Evolutionary conservation across 1,284 basidiomycete species (phyloP).

Genomic region (Anthracocystis setariae): DNA sequence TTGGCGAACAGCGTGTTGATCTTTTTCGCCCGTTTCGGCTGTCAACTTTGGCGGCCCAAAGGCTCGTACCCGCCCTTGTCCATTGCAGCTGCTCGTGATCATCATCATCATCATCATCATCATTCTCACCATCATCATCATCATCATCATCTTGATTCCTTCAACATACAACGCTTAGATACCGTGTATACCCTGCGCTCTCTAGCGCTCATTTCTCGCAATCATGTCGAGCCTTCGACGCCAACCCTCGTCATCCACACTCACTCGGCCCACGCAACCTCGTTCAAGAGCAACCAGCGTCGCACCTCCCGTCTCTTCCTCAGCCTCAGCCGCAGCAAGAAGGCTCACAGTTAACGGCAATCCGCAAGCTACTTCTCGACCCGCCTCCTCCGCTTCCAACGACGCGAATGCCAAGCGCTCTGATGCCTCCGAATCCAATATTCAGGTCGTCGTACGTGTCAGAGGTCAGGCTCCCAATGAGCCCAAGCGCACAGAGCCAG

Average conservation of each 20-base stretch:
- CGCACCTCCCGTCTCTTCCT: constrained; percentile 36
- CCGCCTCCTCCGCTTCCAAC: constrained; percentile 21
- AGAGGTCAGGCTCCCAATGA: constrained; percentile 48
- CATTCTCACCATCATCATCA: constrained; percentile 2
- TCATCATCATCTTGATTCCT: no score
- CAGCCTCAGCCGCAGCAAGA: constrained; percentile 36
- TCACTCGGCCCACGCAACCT: constrained; percentile 31
- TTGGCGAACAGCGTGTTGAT: constrained; percentile 26
- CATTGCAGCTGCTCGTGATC: no score
- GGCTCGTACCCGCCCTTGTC: no score
- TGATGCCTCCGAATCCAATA: constrained; percentile 54
- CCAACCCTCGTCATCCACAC: constrained; percentile 35
- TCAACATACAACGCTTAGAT: no score
- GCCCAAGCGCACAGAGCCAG: constrained; percentile 24
- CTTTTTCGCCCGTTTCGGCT: constrained; percentile 10
- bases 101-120: constrained; percentile 21
- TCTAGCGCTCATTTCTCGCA: constrained; percentile 5
- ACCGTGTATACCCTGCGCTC: constrained; percentile 5
- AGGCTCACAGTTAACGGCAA: constrained; percentile 23
- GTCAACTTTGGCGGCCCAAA: neutral
- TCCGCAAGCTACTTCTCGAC: constrained; percentile 17
- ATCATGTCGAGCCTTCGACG: constrained; percentile 45
- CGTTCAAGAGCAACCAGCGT: constrained; percentile 45
- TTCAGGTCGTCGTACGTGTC: constrained; percentile 66
- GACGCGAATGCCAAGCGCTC: constrained; percentile 22